These are phyloP conservation scores for Phyllosticta ampelicida DNA, from an alignment of 2,329 filamentous ascomycete genomes.

Conservation along the genomic window DNA sequence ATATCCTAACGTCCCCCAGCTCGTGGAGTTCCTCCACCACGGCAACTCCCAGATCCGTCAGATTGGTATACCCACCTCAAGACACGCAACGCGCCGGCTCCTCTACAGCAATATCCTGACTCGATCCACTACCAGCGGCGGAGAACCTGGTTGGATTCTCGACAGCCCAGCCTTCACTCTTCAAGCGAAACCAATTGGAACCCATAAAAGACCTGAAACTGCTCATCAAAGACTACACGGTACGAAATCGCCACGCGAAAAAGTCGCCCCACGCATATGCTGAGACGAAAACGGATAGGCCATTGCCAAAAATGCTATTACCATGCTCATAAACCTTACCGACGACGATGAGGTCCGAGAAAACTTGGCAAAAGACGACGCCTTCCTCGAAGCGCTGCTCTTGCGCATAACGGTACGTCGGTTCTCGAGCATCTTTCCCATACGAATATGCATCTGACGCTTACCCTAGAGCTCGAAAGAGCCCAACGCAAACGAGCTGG, in stretches of 20 bases:
- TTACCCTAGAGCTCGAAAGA: constrained; percentile 56
- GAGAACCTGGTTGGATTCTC: constrained; percentile 81
- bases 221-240: constrained; percentile 70
- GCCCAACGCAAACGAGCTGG: constrained; percentile 68
- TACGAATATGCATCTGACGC: background rate
- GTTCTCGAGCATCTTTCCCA: constrained; percentile 22
- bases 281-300: constrained; percentile 39
- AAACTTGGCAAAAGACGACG: constrained; percentile 63
- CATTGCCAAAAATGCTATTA: constrained; percentile 88
- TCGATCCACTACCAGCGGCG: constrained; percentile 44
- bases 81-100: constrained; percentile 14
- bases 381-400: constrained; percentile 66
- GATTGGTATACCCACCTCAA: constrained; percentile 44
- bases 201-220: constrained; percentile 84
- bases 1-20: constrained; percentile 36
- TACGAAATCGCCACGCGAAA: constrained; percentile 26
- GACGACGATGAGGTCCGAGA: constrained; percentile 67
- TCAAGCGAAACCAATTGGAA: constrained; percentile 68
- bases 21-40: constrained; percentile 87
- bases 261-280: background rate
- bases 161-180: constrained; percentile 64
- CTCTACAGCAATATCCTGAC: constrained; percentile 12
- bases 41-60: constrained; percentile 84
- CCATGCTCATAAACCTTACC: constrained; percentile 78
- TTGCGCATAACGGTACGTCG: constrained; percentile 62